Base-by-base conservation (phyloP, 2,329 filamentous ascomycete species). In the Blastomyces parvus region DNA sequence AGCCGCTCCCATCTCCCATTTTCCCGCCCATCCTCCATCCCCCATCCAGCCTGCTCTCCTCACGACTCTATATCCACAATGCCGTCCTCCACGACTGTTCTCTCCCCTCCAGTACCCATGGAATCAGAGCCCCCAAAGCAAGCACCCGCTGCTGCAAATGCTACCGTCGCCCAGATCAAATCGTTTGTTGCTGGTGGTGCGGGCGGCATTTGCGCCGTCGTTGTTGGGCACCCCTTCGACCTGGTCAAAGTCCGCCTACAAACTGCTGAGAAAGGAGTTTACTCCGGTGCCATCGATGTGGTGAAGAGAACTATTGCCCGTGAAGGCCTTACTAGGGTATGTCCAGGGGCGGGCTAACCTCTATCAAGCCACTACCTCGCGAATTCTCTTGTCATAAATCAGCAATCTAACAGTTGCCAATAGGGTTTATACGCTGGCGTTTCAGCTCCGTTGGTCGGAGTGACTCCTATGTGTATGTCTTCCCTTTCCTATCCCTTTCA, bases 191-290 rank as follows among this genome's bases (percentile, higher is more conserved):
- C 93, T 8, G 94, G 94, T 70, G 94, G 91, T 66, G 95, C 96
- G 65, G 94, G 94, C 69, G 94, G 94, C 70, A 78, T 99, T 58
- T 97, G 90, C 80, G 93, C 94, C 63, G 94, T 99, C 62, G 76
- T 99, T 52, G 92, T 97, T 64, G 89, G 94, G 63, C 94, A 99
- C 77, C 94, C 94, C 11, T 99, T 99, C 74, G 94, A 99, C 76
- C 83, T 99, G 70, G 93, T 97, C 76, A 99, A 99, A 80, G 94
- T 99, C 68, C 89, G 94, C 64, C 81, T 99, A 76, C 94, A 99
- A 81, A 99, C 94, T 1, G 91, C 94, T 44, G 92, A 97, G 78
- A 88, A 87, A 77, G 94, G 94, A 59, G 89, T 96, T 44, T 99
- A 99, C 79, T 88, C 82, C 44, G 88, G 89, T 56, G 94, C 94